A percentile compares a stretch with the other conserved stretches of the same genome.
Conservation (phyloP, 169 alveolate species). For the Plasmodium chabaudi region DNA sequence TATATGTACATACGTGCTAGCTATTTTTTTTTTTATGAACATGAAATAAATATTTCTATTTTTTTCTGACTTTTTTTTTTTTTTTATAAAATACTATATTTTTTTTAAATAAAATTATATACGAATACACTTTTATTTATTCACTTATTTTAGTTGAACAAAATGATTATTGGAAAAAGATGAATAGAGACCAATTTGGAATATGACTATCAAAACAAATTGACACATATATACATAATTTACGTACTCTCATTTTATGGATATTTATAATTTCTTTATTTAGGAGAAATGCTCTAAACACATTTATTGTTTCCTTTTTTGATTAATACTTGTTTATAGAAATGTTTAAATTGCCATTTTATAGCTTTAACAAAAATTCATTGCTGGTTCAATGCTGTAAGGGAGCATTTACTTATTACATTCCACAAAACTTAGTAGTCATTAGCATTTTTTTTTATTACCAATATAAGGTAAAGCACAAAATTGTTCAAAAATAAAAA, state of each 20-base stretch:
- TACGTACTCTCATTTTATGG: too few species aligned
- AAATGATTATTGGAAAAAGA: too few species aligned
- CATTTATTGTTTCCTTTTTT: too few species aligned
- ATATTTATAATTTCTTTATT: too few species aligned
- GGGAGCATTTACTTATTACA: conserved; percentile 48
- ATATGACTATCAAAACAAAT: too few species aligned
- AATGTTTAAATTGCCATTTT: conserved; percentile 75
- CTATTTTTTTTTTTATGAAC: conserved; percentile 2
- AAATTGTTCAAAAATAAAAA: neutral
- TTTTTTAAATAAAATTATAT: too few species aligned
- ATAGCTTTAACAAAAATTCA: conserved; percentile 68
- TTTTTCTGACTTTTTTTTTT: conserved; percentile 4
- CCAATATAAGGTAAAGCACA: conserved; percentile 40
- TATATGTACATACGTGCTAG: neutral
- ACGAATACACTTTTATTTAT: too few species aligned
- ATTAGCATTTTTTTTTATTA: conserved; percentile 46
- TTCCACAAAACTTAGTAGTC: conserved; percentile 58
- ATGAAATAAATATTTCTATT: neutral
- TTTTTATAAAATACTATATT: neutral
- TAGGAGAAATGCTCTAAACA: too few species aligned
- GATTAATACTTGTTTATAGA: neutral
- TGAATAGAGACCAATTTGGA: too few species aligned
- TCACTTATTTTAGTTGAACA: too few species aligned
- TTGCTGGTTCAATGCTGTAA: conserved; percentile 66
- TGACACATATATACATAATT: too few species aligned